These are phyloP conservation scores for Gentiana straminea DNA, from an alignment of 257 asterid genomes.

Conservation along the genomic window DNA sequence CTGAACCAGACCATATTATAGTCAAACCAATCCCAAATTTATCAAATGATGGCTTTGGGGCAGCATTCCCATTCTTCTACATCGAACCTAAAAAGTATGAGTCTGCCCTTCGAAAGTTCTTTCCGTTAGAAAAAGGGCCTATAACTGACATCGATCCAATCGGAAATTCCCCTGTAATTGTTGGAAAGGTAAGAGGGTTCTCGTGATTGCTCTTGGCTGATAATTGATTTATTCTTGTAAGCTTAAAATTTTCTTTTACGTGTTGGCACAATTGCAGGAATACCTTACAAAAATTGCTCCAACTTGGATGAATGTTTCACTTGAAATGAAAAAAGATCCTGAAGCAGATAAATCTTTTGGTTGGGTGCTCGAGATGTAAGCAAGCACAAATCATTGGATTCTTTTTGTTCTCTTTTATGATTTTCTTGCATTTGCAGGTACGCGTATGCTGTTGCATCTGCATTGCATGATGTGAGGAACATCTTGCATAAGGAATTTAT, in stretches of 20 bases:
- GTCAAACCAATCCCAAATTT: slow-evolving; percentile 91
- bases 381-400: slow-evolving; percentile 1
- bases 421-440: slow-evolving; percentile 45
- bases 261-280: slow-evolving; percentile 31
- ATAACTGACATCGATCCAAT: slow-evolving; percentile 75
- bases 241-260: neutral
- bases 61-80: slow-evolving; percentile 92
- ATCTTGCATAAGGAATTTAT: slow-evolving; percentile 81
- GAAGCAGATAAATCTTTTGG: slow-evolving; percentile 92
- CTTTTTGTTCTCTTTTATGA: slow-evolving; percentile 1
- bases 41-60: slow-evolving; percentile 58
- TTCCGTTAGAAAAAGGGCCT: slow-evolving; percentile 69
- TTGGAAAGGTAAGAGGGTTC: slow-evolving; percentile 50
- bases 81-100: slow-evolving; percentile 83
- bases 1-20: slow-evolving; percentile 90
- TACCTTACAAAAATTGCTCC: slow-evolving; percentile 74
- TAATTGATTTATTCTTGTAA: slow-evolving; percentile 2
- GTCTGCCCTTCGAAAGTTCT: slow-evolving; percentile 57
- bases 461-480: slow-evolving; percentile 73
- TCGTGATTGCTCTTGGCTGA: neutral
- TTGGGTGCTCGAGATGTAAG: slow-evolving; percentile 98
- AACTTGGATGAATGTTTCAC: slow-evolving; percentile 95
- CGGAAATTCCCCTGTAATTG: slow-evolving; percentile 94
- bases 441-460: slow-evolving; percentile 87
- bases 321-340: slow-evolving; percentile 92